Conservation (phyloP, 2,329 filamentous ascomycete species). For the Nakataea oryzae region DNA sequence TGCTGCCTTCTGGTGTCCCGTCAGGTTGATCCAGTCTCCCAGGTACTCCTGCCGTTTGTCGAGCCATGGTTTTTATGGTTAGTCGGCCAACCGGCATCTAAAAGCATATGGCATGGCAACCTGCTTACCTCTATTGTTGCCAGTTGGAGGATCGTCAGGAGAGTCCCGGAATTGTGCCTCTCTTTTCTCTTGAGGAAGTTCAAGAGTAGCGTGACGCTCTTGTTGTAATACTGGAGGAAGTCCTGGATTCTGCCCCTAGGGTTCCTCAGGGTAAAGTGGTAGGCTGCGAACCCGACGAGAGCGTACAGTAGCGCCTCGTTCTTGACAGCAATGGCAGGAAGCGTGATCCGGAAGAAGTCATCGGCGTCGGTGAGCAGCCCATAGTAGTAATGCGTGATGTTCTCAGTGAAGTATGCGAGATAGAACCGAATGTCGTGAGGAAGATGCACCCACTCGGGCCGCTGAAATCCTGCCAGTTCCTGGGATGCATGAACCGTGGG, state of each 20-base stretch:
- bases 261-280: conserved; percentile 65
- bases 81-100: not conserved
- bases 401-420: conserved; percentile 65
- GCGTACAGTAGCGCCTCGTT: conserved; percentile 78
- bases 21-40: conserved; percentile 89
- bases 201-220: conserved; percentile 69
- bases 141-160: conserved; percentile 82
- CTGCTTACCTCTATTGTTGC: conserved; percentile 75
- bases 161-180: conserved; percentile 59
- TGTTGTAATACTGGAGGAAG: conserved; percentile 86
- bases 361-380: conserved; percentile 60
- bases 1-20: conserved; percentile 86
- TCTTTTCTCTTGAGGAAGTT: conserved; percentile 60
- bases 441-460: conserved; percentile 44
- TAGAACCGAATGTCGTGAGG: conserved; percentile 66
- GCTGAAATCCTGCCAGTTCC: conserved; percentile 16
- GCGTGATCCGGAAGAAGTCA: conserved; percentile 61
- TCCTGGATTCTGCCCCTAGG: conserved; percentile 64
- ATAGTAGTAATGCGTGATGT: conserved; percentile 76
- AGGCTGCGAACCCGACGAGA: conserved; percentile 78
- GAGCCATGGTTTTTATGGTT: conserved; percentile 5
- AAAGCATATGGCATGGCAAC: no score
- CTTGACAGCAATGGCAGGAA: conserved; percentile 62
- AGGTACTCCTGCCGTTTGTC: conserved; percentile 62
- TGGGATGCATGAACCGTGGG: conserved; percentile 16